Base-by-base conservation (phyloP, 306 rosid genomes). In the Quercus alba region DNA sequence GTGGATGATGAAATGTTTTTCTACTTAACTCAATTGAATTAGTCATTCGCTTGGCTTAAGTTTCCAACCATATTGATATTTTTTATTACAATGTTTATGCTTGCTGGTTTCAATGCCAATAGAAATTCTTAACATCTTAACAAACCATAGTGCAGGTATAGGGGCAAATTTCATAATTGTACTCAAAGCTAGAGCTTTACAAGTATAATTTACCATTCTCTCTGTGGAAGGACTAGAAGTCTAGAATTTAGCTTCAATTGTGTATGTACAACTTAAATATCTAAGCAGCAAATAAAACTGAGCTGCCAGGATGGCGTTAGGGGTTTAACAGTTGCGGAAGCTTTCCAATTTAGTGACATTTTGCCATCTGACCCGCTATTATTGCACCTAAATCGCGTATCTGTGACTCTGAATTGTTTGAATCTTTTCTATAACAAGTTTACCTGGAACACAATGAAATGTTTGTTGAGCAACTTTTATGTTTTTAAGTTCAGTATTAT, bases 91-190 rank as follows among this genome's bases (percentile, higher is more conserved):
- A 72, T 59, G 77, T 49, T 35, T 66, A n/a, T 80, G 30, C 70
- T 66, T 56, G 54, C 78, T 77, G 85, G 75, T 76, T 51, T 41
- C 41, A 38, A 35, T 61, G 71, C 26, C 68, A 35, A 23, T 10
- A 21, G 18, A 51, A 57, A 51, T 52, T 49, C 31, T 26, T 31
- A 18, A 67, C 74, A 35, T 51, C 33, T 23, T 15, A 21, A 31
- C n/a, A 41, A 46, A 4, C 18, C 64, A 10, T 0, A 13, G 21
- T 61, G 23, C 66, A 28, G 63, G 62, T 14, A 26, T 9, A 1
- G 69, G 44, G 1, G 15, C 4, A 38, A 49, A 49, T 49, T 49
- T 49, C 54, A 49, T 49, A 3, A 17, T 49, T 49, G 54, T 49
- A 49, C 54, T 49, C 54, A 49, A 49, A 49, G 54, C 54, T 49